Evolutionary conservation across 2,329 filamentous ascomycete species (phyloP), one percentile per base, ranked within the genome.

Genomic region (Fusarium mundagurra): DNA sequence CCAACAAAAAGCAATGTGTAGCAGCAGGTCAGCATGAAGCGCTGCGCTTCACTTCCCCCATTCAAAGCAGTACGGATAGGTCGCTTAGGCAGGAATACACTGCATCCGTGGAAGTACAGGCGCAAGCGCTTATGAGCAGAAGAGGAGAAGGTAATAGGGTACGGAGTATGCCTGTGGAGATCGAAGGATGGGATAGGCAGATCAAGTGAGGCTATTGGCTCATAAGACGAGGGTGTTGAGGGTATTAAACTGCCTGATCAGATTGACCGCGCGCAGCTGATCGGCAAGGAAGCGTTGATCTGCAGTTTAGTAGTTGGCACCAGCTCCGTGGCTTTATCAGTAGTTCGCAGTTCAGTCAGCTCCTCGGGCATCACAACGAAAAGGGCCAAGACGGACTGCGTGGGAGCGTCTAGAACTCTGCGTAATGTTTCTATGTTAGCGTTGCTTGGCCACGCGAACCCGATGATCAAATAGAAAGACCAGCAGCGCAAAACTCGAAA

Each of bases 151-250:
- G 57, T 38, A 59, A 53, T 34, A 13, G 22, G 47, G 51, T 22
- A 48, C 39, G 20, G 20, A 14, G 20, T n/a, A 48, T 34, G 53
- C 38, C n/a, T 64, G 69, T 41, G 64, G 61, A 61, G 58, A 63
- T 59, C 65, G 50, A 39, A 64, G 64, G 61, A 61, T 51, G 61
- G 65, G 55, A 64, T 51, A 61, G 59, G 58, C 38, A 58, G 59
- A 36, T 54, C 67, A 61, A 41, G 38, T 67, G 69, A 61, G 60
- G 43, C 66, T 61, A 76, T 77, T 77, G 76, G 70, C 74, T 69
- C 27, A 70, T 54, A 57, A 64, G 47, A 54, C 29, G 67, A 69
- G 73, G 62, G 60, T 44, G 38, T 39, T 33, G 34, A 29, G n/a
- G n/a, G 50, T 47, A 29, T 64, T 22, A n/a, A 43, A 45, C 33